These are phyloP conservation scores for Fusarium sp. DNA, from an alignment of 2,329 filamentous ascomycete genomes.

Conservation along the genomic window DNA sequence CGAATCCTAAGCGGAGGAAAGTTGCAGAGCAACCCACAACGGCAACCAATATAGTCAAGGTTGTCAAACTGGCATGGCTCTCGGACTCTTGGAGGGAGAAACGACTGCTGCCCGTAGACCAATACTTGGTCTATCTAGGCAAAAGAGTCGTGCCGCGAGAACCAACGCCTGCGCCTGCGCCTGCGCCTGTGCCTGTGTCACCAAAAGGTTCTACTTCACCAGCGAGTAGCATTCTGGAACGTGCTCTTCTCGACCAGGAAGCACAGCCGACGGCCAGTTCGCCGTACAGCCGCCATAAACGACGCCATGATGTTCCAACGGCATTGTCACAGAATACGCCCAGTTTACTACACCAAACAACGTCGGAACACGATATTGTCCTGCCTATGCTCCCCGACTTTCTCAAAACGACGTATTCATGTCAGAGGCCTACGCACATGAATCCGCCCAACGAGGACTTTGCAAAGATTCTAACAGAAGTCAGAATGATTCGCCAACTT, in stretches of 20 bases:
- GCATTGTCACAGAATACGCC: conserved; percentile 45
- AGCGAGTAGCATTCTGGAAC: conserved; percentile 42
- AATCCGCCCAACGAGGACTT: conserved; percentile 82
- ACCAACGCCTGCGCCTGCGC: background rate
- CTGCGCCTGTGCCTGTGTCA: background rate
- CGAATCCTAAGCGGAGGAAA: conserved; percentile 42
- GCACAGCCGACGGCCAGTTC: conserved; percentile 16
- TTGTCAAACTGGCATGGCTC: conserved; percentile 74
- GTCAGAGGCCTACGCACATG: conserved; percentile 81
- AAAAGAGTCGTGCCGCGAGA: conserved; percentile 47
- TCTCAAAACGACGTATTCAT: conserved; percentile 77
- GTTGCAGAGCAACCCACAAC: background rate
- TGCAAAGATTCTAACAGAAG: conserved; percentile 79
- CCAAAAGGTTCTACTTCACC: conserved; percentile 21
- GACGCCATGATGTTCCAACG: conserved; percentile 15
- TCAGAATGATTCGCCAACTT: conserved; percentile 79
- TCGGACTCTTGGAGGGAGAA: conserved; percentile 65
- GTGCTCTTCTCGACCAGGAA: conserved; percentile 37
- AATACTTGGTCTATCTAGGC: conserved; percentile 71
- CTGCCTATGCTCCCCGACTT: conserved; percentile 79
- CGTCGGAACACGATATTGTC: conserved; percentile 80
- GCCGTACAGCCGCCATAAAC: conserved; percentile 21
- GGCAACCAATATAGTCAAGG: conserved; percentile 59
- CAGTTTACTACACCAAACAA: conserved; percentile 76
- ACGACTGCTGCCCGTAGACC: conserved; percentile 61